Evolutionary conservation across 441 rosid genomes (phyloP), one percentile per base, ranked within the genome.

Genomic region (Erodium chrysanthum): DNA sequence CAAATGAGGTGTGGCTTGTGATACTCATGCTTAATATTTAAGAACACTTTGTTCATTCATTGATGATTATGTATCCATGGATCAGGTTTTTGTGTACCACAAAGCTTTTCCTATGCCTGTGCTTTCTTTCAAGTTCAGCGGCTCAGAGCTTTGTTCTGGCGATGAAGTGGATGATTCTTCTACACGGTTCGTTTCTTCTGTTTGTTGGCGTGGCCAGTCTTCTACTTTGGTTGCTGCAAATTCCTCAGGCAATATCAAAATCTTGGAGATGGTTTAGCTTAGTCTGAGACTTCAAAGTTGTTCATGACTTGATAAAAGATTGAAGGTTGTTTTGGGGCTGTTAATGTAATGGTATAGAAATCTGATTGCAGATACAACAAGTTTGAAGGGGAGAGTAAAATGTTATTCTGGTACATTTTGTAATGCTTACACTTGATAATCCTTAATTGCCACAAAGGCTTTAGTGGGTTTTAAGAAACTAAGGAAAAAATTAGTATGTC

Each of bases 31-130:
- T 2, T 29, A 29, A 29, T 29, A 4, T 29, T 3, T 7, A 35
- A 6, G 40, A 35, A 7, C 40, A 35, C 5, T 35, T 35, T 5
- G 40, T 35, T 35, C 40, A 6, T 35, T 6, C 40, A 35, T 35
- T 7, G 9, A 5, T 5, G 40, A 44, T 44, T 44, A 14, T 15
- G 12, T 44, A 11, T 31, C 69, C 42, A 42, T 61, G 60, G 56
- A 69, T 59, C 74, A 95, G 99, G 99, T 91, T 54, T 87, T 83
- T 69, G 77, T 95, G 68, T 95, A 91, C 85, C 99, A 95, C 76
- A 95, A 90, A 79, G 96, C 99, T 65, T 95, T 95, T 70, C 96
- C 99, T 1, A 91, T 95, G 97, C 97, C 99, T 0, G 94, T 86
- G n/a, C 70, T 91, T 72, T 81, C 96, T 5, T 85, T 77, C 84